Percentiles rank a stretch among this genome's conserved stretches.
phyloP scores from a whole-genome alignment of 2,329 filamentous ascomycete species.

The Penicillium sp. region DNA sequence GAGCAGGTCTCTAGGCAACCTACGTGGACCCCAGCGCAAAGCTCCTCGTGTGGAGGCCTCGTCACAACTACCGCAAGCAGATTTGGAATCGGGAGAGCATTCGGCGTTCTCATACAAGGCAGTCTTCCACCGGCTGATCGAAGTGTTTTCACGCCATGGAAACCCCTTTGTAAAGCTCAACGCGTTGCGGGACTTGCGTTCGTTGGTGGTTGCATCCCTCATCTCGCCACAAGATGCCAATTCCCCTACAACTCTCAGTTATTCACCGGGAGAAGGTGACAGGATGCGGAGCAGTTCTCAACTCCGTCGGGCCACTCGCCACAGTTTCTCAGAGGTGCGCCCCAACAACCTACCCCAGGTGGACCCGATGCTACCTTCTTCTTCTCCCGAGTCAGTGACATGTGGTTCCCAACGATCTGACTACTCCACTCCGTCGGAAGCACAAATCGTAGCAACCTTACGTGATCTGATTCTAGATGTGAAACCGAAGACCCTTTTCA shows the following conservation, averaged over 20 bases:
- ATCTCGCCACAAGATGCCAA: constrained; percentile 51
- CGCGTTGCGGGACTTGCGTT: constrained; percentile 76
- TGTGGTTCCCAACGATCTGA: constrained; percentile 40
- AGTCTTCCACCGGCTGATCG: constrained; percentile 75
- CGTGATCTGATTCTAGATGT: constrained; percentile 66
- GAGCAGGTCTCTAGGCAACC: constrained; percentile 34
- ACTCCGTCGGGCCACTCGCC: constrained; percentile 20
- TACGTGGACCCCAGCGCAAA: constrained; percentile 9
- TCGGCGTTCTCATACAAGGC: constrained; percentile 70
- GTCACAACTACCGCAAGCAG: constrained; percentile 4
- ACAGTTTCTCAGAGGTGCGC: constrained; percentile 32
- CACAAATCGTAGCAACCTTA: constrained; percentile 62
- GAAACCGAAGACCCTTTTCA: constrained; percentile 76
- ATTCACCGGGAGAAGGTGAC: background rate
- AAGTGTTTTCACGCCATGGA: constrained; percentile 83
- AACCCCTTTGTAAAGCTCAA: constrained; percentile 85
- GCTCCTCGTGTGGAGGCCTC: background rate
- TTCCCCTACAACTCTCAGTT: background rate
- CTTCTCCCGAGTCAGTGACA: constrained; percentile 29
- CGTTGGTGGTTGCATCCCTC: constrained; percentile 74
- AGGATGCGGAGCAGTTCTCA: background rate
- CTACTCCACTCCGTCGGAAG: constrained; percentile 57
- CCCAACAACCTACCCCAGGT: constrained; percentile 11
- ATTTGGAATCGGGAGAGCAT: constrained; percentile 23
- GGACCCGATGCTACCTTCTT: constrained; percentile 21